These are phyloP conservation scores for Parietichytrium sp. DNA, from an alignment of 108 stramenopile species.

Conservation along the genomic window DNA sequence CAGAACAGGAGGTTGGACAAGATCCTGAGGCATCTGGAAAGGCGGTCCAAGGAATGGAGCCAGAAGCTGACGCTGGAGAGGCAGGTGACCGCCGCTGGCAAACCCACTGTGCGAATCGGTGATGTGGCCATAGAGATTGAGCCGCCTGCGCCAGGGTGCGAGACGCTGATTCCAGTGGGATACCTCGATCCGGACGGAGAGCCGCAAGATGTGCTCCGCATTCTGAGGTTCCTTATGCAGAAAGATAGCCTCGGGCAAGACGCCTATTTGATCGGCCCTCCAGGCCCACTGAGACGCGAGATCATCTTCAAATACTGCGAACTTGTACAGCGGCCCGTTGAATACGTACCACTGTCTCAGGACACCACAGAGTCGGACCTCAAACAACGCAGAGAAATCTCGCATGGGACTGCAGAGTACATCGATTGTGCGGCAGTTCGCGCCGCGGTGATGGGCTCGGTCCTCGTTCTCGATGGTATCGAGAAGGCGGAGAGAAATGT, in stretches of 20 bases:
- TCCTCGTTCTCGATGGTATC: slow-evolving; percentile 47
- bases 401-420: neutral
- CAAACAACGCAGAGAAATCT: slow-evolving; percentile 45
- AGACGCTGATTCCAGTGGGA: slow-evolving; percentile 15
- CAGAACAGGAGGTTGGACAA: no score
- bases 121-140: slow-evolving; percentile 27
- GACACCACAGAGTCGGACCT: slow-evolving; percentile 47
- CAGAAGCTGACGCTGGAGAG: no score
- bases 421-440: slow-evolving; percentile 41
- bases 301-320: slow-evolving; percentile 45
- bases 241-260: slow-evolving; percentile 51
- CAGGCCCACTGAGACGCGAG: slow-evolving; percentile 41
- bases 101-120: slow-evolving; percentile 32
- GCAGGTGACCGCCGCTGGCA: neutral
- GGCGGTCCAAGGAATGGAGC: no score
- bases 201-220: slow-evolving; percentile 22
- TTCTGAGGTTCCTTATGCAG: slow-evolving; percentile 46
- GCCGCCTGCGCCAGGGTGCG: neutral
- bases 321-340: slow-evolving; percentile 32
- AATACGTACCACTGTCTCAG: slow-evolving; percentile 37
- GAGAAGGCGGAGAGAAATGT: slow-evolving; percentile 48
- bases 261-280: slow-evolving; percentile 45
- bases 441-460: slow-evolving; percentile 38
- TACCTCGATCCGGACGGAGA: slow-evolving; percentile 29
- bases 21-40: no score